These are phyloP conservation scores for Flaveria linearis DNA, from an alignment of 129 eudicot genomes.

Conservation along the genomic window DNA sequence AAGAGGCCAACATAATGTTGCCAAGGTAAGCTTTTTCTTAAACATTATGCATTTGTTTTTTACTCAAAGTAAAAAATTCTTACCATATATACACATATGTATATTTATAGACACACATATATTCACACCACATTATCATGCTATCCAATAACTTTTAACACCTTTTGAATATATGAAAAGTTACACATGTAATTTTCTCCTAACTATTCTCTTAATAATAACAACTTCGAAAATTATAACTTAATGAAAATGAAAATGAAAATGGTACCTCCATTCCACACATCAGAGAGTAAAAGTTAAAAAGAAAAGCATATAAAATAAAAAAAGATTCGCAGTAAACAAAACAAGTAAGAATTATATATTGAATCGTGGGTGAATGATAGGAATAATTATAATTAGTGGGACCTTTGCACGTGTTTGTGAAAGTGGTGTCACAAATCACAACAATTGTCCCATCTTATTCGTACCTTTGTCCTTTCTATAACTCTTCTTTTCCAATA, in stretches of 20 bases:
- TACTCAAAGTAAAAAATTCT: not conserved
- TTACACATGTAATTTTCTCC: no score
- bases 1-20: constrained; percentile 3
- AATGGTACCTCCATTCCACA: no score
- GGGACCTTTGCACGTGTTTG: constrained; percentile 6
- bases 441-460: not conserved
- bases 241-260: no score
- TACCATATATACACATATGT: not conserved
- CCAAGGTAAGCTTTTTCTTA: not conserved
- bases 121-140: not conserved
- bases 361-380: not conserved
- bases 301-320: not conserved
- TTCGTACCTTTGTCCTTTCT: not conserved
- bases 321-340: constrained; percentile 1
- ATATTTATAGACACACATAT: not conserved
- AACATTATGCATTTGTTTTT: not conserved
- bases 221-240: no score
- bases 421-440: constrained; percentile 19
- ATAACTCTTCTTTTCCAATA: not conserved
- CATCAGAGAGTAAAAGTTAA: not conserved
- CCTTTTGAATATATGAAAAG: not conserved
- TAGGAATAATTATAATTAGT: constrained; percentile 4
- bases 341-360: not conserved
- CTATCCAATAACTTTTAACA: not conserved
- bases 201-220: no score